A percentile compares a stretch with the other conserved stretches of the same genome.
Evolutionary conservation across 441 rosid genomes (phyloP).

Genomic region (Melastoma candidum): DNA sequence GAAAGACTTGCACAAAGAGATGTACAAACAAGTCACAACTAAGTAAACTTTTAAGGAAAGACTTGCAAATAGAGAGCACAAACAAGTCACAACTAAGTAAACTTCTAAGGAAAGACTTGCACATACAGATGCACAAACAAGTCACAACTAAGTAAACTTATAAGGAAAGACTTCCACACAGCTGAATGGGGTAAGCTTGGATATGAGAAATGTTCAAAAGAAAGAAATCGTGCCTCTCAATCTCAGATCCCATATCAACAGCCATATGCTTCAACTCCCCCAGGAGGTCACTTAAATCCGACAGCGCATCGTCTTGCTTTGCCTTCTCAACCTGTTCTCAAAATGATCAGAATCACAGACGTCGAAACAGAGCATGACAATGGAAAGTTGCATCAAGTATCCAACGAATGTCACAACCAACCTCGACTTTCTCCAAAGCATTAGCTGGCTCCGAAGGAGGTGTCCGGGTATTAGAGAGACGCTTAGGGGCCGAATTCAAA

Average conservation of each 20-base stretch:
- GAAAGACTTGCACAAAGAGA: no score
- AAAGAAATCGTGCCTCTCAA: constrained; percentile 4
- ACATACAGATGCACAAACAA: background rate
- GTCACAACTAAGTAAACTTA: background rate
- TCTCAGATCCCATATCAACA: constrained; percentile 17
- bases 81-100: background rate
- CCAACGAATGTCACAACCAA: background rate
- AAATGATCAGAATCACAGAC: background rate
- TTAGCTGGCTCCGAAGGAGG: constrained; percentile 7
- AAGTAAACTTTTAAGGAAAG: no score
- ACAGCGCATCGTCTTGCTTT: constrained; percentile 16
- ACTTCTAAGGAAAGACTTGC: background rate
- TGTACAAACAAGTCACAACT: no score
- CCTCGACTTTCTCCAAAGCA: constrained; percentile 17
- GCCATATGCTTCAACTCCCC: constrained; percentile 19
- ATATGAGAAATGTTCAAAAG: background rate
- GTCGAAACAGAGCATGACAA: background rate
- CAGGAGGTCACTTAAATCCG: constrained; percentile 15
- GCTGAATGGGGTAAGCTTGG: background rate
- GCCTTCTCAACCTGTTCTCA: constrained; percentile 13
- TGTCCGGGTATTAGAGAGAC: background rate
- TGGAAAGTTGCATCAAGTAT: background rate
- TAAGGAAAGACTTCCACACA: background rate
- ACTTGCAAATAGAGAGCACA: no score
- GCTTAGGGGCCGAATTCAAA: constrained; percentile 7